Base-by-base conservation (phyloP, 2,329 filamentous ascomycete species). In the Neonectria neomacrospora region DNA sequence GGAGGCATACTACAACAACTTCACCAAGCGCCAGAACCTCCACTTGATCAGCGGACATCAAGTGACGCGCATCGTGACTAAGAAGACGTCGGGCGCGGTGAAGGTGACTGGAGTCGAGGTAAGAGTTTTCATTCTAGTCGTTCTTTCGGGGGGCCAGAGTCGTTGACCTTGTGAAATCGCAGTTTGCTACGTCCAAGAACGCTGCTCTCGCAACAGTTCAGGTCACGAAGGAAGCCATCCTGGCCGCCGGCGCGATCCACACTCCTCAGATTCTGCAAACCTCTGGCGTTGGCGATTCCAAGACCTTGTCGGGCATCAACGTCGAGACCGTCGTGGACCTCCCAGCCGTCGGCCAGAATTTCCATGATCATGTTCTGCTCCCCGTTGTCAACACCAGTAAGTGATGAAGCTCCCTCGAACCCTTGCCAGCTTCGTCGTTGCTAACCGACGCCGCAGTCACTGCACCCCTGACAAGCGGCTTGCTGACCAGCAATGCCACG, bases 341-440 rank as follows among this genome's bases (percentile, higher is more conserved):
- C 0, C 81, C 84, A 0, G 82, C 80, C 0, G 84, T 86, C 1
- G 85, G 85, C 3, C 74, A 80, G 48, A 82, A 83, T 64, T 76
- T 82, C 20, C 78, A 81, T 32, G 81, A 83, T 50, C 80, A 82
- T 8, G 58, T 67, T 4, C 3, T 68, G 0, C 53, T 71, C 5
- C 16, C 51, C 1, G 30, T 71, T 0, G 34, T 56, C 3, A 59
- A 39, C 37, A 50, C 51, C 7, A 30, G 69, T 65, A 34, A 34
- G 68, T 64, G 5, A 11, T 7, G 5, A 2, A 23, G 14, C 11
- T 7, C n/a, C 1, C 14, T 5, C 45, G 5, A 18, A 18, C 10
- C 4, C 6, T 6, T 30, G 4, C 16, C 10, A 9, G 23, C 2
- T 12, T 47, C 20, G n/a, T 30, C n/a, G 16, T 18, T 30, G 11